phyloP scores from a whole-genome alignment of 2,329 filamentous ascomycete species.

The Rutstroemia sp. region DNA sequence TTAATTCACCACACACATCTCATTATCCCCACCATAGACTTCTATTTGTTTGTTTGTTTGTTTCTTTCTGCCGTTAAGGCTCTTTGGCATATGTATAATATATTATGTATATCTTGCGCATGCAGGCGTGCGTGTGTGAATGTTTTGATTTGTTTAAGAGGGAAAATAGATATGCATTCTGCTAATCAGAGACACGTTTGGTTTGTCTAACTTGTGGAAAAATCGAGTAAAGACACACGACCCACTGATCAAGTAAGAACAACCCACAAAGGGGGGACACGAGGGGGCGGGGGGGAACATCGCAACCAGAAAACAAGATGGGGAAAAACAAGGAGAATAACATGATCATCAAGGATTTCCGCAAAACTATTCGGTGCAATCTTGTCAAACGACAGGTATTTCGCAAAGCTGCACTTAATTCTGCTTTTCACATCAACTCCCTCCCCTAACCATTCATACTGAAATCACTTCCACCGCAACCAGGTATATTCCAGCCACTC shows the following conservation, averaged over 20 bases:
- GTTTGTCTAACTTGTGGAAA: background rate
- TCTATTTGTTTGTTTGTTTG: no score
- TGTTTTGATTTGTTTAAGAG: background rate
- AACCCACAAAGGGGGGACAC: conserved; percentile 7
- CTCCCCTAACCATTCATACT: conserved; percentile 28
- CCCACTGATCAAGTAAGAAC: conserved; percentile 5
- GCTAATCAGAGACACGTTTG: background rate
- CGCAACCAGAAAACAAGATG: conserved; percentile 28
- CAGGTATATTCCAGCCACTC: conserved; percentile 25
- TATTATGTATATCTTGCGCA: no score
- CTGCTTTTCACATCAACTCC: conserved; percentile 32
- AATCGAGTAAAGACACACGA: conserved; percentile 1
- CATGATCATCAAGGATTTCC: conserved; percentile 30
- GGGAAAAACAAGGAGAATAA: conserved; percentile 11
- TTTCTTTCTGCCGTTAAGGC: no score
- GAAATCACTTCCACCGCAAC: conserved; percentile 29
- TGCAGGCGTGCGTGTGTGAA: no score
- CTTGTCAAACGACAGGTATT: conserved; percentile 29
- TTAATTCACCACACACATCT: no score
- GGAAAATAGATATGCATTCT: background rate
- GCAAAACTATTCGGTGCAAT: conserved; percentile 29
- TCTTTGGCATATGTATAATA: no score
- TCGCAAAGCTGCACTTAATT: conserved; percentile 26
- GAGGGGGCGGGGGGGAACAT: conserved; percentile 12
- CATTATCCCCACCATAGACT: no score